Percentiles rank a stretch among this genome's conserved stretches.
These are phyloP conservation scores for Boehmeria nivea DNA, from an alignment of 306 rosid species.

Conservation along the genomic window DNA sequence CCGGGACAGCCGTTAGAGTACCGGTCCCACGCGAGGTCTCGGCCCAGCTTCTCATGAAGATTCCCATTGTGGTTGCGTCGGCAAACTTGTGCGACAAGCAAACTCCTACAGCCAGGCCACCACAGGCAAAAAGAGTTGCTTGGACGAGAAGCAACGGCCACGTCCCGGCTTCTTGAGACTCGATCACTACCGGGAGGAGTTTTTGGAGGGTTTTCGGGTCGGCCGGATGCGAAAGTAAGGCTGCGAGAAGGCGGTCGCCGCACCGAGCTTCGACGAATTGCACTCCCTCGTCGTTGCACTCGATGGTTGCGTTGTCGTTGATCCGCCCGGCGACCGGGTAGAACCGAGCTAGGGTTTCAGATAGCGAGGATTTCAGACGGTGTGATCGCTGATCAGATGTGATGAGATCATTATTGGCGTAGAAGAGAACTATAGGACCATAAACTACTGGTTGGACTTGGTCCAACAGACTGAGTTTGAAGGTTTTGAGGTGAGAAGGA, in stretches of 20 bases:
- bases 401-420: constrained; percentile 1
- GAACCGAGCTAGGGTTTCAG: constrained; percentile 34
- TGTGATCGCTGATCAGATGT: constrained; percentile 6
- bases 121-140: constrained; percentile 40
- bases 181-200: constrained; percentile 23
- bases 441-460: constrained; percentile 15
- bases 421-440: constrained; percentile 22
- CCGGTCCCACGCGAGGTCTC: neutral
- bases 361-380: constrained; percentile 36
- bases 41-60: constrained; percentile 41
- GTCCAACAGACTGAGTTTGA: constrained; percentile 18
- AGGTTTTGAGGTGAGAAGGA: constrained; percentile 19
- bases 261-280: constrained; percentile 19
- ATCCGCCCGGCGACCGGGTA: constrained; percentile 50
- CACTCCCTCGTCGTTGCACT: constrained; percentile 44
- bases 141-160: constrained; percentile 34
- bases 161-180: constrained; percentile 6
- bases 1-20: neutral
- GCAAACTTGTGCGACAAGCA: constrained; percentile 38
- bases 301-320: constrained; percentile 24
- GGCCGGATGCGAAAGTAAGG: constrained; percentile 15
- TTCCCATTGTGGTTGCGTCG: constrained; percentile 37
- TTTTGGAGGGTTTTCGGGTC: constrained; percentile 16
- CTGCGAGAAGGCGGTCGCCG: constrained; percentile 15
- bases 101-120: constrained; percentile 43